Percentiles rank a stretch among this genome's conserved stretches.
These are phyloP conservation scores for Lavandula angustifolia DNA, from an alignment of 257 asterid genomes.

Conservation along the genomic window DNA sequence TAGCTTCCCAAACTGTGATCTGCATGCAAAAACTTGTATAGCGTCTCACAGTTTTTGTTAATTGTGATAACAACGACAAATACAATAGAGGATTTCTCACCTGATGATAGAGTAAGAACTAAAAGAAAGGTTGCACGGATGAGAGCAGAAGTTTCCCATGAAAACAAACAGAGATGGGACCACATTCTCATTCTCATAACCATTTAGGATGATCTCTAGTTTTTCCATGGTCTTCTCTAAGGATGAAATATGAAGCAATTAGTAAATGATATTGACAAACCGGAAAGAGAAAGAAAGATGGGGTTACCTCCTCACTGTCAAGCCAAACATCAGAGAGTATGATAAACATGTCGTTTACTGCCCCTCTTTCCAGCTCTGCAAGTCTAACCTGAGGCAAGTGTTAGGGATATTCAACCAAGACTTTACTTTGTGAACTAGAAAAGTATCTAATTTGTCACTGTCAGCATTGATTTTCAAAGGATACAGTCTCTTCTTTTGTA, in stretches of 20 bases:
- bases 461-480: conserved; percentile 42
- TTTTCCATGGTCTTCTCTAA: conserved; percentile 85
- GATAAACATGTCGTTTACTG: conserved; percentile 94
- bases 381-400: conserved; percentile 62
- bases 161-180: conserved; percentile 91
- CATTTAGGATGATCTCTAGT: conserved; percentile 74
- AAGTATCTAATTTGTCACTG: conserved; percentile 13
- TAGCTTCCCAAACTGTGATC: conserved; percentile 83
- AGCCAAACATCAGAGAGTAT: conserved; percentile 90
- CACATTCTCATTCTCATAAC: conserved; percentile 72
- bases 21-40: conserved; percentile 35
- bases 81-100: conserved; percentile 41
- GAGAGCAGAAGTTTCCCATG: conserved; percentile 97
- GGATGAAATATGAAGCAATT: conserved; percentile 51
- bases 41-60: conserved; percentile 26
- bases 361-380: conserved; percentile 76
- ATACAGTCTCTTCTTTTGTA: conserved; percentile 89
- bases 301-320: conserved; percentile 71
- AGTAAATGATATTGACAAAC: conserved; percentile 30
- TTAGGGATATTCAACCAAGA: conserved; percentile 41
- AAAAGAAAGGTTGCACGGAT: conserved; percentile 86
- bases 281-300: conserved; percentile 22
- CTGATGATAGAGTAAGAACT: conserved; percentile 76
- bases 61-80: conserved; percentile 31
- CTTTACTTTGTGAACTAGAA: conserved; percentile 5